phyloP scores from a whole-genome alignment of 208 protist species.

The Vickermania spadyakhi region DNA sequence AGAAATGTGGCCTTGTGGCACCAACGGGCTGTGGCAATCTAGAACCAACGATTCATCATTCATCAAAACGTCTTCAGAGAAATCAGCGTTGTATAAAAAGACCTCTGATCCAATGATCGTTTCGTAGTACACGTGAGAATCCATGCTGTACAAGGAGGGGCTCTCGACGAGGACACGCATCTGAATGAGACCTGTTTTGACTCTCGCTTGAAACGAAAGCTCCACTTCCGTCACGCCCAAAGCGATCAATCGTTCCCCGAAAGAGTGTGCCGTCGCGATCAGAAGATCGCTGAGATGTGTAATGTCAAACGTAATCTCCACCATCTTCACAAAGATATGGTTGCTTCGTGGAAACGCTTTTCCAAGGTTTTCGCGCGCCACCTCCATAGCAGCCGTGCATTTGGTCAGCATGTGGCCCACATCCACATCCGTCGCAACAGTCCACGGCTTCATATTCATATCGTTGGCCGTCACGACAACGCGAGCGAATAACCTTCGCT shows the following conservation, averaged over 20 bases:
- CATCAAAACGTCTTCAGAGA: conserved; percentile 50
- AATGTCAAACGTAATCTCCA: conserved; percentile 73
- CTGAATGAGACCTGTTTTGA: conserved; percentile 43
- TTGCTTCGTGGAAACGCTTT: conserved; percentile 62
- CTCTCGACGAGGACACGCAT: conserved; percentile 82
- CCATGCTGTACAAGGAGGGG: conserved; percentile 56
- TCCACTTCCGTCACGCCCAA: conserved; percentile 77
- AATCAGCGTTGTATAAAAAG: conserved; percentile 57
- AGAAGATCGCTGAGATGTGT: conserved; percentile 34
- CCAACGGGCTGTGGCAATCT: conserved; percentile 7
- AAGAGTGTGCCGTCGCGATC: conserved; percentile 32
- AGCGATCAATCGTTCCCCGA: conserved; percentile 44
- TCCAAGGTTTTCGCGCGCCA: conserved; percentile 53
- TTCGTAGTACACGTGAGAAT: conserved; percentile 84
- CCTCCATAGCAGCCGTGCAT: conserved; percentile 65
- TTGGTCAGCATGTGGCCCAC: conserved; percentile 70
- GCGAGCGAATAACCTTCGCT: conserved; percentile 92
- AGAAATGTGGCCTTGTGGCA: not conserved
- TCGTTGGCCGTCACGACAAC: conserved; percentile 83
- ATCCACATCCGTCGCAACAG: conserved; percentile 61
- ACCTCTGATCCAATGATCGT: conserved; percentile 38
- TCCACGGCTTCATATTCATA: conserved; percentile 65
- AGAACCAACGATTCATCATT: conserved; percentile 30
- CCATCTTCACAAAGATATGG: conserved; percentile 82
- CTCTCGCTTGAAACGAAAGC: conserved; percentile 60